These are phyloP conservation scores for Solanum clarkiae DNA, from an alignment of 257 asterid species.

Conservation along the genomic window DNA sequence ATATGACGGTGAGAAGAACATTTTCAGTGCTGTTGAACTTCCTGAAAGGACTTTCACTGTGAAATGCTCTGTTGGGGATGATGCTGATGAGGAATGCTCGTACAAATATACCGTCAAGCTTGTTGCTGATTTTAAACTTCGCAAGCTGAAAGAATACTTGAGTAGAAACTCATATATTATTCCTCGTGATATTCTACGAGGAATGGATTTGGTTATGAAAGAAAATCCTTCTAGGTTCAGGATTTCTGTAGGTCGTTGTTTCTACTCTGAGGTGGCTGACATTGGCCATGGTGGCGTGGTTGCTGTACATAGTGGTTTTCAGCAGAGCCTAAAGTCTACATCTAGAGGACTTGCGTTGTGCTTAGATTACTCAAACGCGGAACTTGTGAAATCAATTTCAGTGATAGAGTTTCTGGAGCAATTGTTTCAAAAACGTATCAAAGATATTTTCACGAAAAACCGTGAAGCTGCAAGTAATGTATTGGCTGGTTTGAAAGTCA, in stretches of 20 bases:
- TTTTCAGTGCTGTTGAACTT: conserved; percentile 39
- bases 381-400: conserved; percentile 28
- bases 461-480: background rate
- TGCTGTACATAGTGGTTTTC: conserved; percentile 42
- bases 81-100: background rate
- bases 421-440: background rate
- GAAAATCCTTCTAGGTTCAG: conserved; percentile 43
- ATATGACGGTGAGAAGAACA: conserved; percentile 58
- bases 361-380: conserved; percentile 40
- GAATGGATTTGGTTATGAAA: conserved; percentile 59
- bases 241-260: conserved; percentile 30
- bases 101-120: conserved; percentile 25
- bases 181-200: conserved; percentile 54
- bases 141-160: conserved; percentile 32
- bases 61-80: conserved; percentile 28
- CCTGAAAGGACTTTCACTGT: conserved; percentile 29
- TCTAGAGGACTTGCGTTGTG: conserved; percentile 41
- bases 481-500: conserved; percentile 49
- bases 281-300: conserved; percentile 25
- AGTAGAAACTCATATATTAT: conserved; percentile 6
- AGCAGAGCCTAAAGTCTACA: conserved; percentile 51
- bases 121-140: conserved; percentile 28
- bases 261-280: conserved; percentile 7
- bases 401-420: conserved; percentile 28
- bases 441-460: conserved; percentile 3